Percentiles rank a stretch among this genome's conserved stretches.
Conservation (phyloP, 169 alveolate species). For the Eimeria sp. region DNA sequence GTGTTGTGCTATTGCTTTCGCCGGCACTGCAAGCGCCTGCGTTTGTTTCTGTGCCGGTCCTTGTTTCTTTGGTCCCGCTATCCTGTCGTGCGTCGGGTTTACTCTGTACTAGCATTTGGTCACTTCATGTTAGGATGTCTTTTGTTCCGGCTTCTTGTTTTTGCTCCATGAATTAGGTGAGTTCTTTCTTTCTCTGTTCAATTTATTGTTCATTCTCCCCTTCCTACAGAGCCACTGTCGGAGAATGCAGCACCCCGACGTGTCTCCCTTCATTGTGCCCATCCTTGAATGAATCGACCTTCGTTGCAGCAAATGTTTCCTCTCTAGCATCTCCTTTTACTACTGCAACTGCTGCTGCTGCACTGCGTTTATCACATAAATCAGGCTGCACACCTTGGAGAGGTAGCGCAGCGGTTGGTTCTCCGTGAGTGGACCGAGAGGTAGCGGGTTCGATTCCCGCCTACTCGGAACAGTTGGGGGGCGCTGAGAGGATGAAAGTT, state of each 20-base stretch:
- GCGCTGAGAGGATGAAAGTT: conserved; percentile 2
- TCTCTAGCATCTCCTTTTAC: neutral
- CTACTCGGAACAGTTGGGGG: neutral
- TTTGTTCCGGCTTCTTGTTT: neutral
- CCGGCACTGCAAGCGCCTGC: too few species aligned
- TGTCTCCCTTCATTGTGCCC: neutral
- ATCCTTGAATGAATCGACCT: too few species aligned
- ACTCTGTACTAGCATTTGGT: neutral
- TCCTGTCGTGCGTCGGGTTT: neutral
- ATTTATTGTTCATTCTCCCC: neutral
- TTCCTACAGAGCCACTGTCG: too few species aligned
- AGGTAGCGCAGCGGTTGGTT: neutral
- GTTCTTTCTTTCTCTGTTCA: neutral
- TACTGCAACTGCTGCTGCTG: neutral
- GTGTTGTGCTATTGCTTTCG: too few species aligned
- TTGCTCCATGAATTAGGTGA: neutral
- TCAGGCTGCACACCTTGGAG: neutral
- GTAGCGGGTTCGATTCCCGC: neutral
- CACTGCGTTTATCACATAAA: too few species aligned
- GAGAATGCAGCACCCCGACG: neutral
- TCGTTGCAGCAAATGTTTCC: too few species aligned
- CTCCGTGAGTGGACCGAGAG: neutral
- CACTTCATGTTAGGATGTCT: neutral
- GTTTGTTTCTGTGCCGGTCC: too few species aligned
- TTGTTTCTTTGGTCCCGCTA: neutral